Base-by-base conservation (phyloP, 345 rosid species). In the Hevea brasiliensis region DNA sequence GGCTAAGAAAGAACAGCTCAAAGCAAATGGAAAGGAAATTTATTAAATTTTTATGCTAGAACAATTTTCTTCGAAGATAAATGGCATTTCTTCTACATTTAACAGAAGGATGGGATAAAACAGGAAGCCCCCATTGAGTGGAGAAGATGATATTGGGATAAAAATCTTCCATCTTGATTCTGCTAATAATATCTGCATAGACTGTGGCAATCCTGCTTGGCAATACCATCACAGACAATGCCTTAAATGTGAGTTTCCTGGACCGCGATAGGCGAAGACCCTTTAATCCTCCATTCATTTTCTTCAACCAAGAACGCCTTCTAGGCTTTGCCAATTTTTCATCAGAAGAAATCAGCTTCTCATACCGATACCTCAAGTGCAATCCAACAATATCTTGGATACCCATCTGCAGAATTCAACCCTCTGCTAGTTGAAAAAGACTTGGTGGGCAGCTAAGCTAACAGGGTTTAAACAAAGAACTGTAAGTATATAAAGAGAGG, bases 91-190 rank as follows among this genome's bases (percentile, higher is more conserved):
- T 26, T 45, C 41, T 65, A 27, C 58, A 77, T 64, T 74, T 81
- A 54, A 76, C 55, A 55, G 79, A 71, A 35, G 88, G 60, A 65
- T 85, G 89, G 14, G 90, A 51, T 53, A 81, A 24, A 74, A 79
- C 84, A 0, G 96, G 96, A 54, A 90, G 85, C 24, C 94, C 98
- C 92, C 84, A 87, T 5, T 85, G 89, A 77, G 90, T 80, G 59
- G 90, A 84, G 67, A 90, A 83, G 64, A 88, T 79, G 67, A 89
- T 76, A 74, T 79, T 87, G 35, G 93, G 90, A 76, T 74, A 78
- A 44, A 78, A 64, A 72, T 77, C 86, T 72, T 92, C 90, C 79
- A 67, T 68, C 76, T 78, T 83, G 78, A 88, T 76, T 76, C 82
- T 75, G 20, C 82, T 74, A n/a, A 79, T 73, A 56, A 85, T 70